These are phyloP conservation scores for Boletus huronensis DNA, from an alignment of 768 basidiomycete species.

Conservation along the genomic window DNA sequence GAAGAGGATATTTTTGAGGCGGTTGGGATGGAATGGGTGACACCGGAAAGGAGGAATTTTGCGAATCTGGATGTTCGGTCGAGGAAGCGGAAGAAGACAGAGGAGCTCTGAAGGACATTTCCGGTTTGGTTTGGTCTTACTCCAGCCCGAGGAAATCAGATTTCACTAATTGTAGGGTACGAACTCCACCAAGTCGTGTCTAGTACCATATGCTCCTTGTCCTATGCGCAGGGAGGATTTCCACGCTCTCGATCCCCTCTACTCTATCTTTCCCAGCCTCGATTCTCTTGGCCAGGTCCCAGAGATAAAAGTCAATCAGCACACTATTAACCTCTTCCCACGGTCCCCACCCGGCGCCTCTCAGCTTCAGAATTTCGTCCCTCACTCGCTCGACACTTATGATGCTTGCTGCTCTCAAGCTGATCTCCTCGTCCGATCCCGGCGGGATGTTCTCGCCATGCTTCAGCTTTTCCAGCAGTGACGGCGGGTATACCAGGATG, in stretches of 20 bases:
- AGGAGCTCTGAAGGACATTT: background rate
- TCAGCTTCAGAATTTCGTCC: conserved; percentile 46
- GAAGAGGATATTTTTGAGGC: conserved; percentile 27
- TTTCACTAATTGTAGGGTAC: conserved; percentile 15
- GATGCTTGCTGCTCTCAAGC: conserved; percentile 76
- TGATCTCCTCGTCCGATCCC: conserved; percentile 70
- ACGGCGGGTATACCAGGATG: conserved; percentile 67
- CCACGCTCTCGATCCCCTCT: conserved; percentile 52
- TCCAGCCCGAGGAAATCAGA: background rate
- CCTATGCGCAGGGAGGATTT: conserved; percentile 68
- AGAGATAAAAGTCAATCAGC: conserved; percentile 86
- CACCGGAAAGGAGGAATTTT: conserved; percentile 27
- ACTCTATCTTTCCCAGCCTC: conserved; percentile 60
- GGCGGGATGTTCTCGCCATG: conserved; percentile 43
- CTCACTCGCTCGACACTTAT: conserved; percentile 73
- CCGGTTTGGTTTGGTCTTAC: background rate
- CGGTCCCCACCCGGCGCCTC: conserved; percentile 17
- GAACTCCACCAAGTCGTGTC: conserved; percentile 10
- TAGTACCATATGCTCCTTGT: conserved; percentile 88
- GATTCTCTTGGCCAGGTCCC: conserved; percentile 80
- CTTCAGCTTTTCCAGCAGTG: conserved; percentile 51
- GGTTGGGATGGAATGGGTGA: conserved; percentile 26
- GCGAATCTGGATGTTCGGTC: conserved; percentile 7
- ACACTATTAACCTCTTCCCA: conserved; percentile 57
- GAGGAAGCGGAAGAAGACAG: conserved; percentile 2